Conservation (phyloP, 108 stramenopile species). For the Nitzschia sp. region DNA sequence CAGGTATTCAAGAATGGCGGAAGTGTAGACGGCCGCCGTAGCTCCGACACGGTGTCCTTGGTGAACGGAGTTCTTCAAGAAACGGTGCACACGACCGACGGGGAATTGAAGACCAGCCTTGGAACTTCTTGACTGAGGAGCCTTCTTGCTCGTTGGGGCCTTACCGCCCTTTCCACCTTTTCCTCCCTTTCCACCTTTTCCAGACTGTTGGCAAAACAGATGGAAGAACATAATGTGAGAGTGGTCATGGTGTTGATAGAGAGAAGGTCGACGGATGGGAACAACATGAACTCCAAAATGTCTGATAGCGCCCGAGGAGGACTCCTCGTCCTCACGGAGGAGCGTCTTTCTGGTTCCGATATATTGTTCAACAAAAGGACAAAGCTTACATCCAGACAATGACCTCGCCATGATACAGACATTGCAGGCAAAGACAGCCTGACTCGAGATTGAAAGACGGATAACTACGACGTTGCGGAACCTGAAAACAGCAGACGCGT, state of each 20-base stretch:
- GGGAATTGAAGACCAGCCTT: constrained; percentile 99
- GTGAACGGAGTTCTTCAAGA: constrained; percentile 95
- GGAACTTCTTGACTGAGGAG: constrained; percentile 96
- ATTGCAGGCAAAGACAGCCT: neutral
- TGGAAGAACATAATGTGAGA: neutral
- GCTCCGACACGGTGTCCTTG: constrained; percentile 96
- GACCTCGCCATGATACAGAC: neutral
- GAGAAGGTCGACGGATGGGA: neutral
- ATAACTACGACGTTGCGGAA: neutral
- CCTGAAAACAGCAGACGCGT: too few relatives aligned
- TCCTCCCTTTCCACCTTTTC: constrained; percentile 98
- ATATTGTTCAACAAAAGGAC: neutral
- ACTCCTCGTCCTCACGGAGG: too few relatives aligned
- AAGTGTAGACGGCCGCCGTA: constrained; percentile 99
- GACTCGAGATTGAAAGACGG: neutral
- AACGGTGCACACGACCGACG: constrained; percentile 99
- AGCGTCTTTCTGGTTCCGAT: neutral
- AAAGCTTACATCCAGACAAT: neutral
- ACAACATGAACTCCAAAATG: neutral
- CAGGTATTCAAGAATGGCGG: constrained; percentile 99
- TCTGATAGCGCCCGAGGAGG: too few relatives aligned
- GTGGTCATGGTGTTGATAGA: neutral
- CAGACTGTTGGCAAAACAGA: constrained; percentile 47
- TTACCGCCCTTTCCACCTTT: constrained; percentile 99
- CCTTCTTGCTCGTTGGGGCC: constrained; percentile 97